Conservation (phyloP, 192 early-diverging fungal genomes). For the Backusella westeae region DNA sequence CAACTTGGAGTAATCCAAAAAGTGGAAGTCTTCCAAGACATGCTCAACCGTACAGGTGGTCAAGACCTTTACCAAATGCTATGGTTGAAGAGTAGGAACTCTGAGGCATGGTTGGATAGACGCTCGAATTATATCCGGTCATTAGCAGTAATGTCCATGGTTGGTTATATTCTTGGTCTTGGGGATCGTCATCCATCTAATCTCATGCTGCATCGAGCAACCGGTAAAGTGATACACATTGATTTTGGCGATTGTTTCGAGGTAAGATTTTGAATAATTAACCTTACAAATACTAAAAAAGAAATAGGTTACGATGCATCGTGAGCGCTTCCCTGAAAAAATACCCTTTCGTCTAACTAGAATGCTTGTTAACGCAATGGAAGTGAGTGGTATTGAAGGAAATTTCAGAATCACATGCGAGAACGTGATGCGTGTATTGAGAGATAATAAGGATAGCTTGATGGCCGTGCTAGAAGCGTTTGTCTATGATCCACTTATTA, state of each 20-base stretch:
- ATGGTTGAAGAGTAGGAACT: constrained; percentile 94
- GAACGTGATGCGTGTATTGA: constrained; percentile 92
- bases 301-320: constrained; percentile 81
- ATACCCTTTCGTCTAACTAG: constrained; percentile 98
- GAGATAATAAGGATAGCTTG: constrained; percentile 92
- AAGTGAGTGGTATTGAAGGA: constrained; percentile 95
- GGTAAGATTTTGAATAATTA: constrained; percentile 35
- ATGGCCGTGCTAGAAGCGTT: constrained; percentile 99
- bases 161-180: constrained; percentile 94
- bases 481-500: constrained; percentile 95
- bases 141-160: constrained; percentile 97
- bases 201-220: constrained; percentile 83
- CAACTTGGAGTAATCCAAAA: constrained; percentile 83
- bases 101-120: constrained; percentile 93
- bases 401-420: constrained; percentile 96
- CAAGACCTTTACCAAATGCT: constrained; percentile 90
- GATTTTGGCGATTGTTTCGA: constrained; percentile 99
- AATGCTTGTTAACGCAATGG: constrained; percentile 98
- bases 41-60: constrained; percentile 82
- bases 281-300: not conserved
- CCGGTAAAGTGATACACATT: constrained; percentile 95
- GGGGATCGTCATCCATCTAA: constrained; percentile 97
- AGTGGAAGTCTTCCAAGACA: constrained; percentile 93
- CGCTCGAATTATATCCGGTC: constrained; percentile 94
- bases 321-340: constrained; percentile 95